phyloP scores from a whole-genome alignment of 352 stramenopile species.

The Hyaloperonospora arabidopsidis region DNA sequence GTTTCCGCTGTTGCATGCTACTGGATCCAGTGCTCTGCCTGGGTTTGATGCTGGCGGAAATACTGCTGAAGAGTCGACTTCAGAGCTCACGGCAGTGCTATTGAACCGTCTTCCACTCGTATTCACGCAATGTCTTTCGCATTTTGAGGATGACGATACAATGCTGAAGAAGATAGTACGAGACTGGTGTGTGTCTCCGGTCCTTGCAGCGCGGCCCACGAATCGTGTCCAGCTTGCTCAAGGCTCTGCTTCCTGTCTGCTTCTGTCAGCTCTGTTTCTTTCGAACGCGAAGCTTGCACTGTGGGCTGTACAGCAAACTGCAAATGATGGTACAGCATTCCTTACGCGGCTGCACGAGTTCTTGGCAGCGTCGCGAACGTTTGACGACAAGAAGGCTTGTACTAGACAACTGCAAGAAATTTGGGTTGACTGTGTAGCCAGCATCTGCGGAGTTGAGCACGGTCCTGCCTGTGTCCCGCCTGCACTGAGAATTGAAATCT shows the following conservation, averaged over 20 bases:
- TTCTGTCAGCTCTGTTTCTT: slow-evolving; percentile 72
- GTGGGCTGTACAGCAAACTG: slow-evolving; percentile 59
- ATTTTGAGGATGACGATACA: slow-evolving; percentile 58
- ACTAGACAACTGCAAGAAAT: slow-evolving; percentile 64
- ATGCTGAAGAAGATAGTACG: slow-evolving; percentile 58
- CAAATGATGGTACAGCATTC: slow-evolving; percentile 52
- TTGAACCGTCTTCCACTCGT: slow-evolving; percentile 69
- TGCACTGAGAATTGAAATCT: slow-evolving; percentile 62
- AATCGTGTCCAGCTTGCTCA: slow-evolving; percentile 46
- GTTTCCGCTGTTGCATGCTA: slow-evolving; percentile 66
- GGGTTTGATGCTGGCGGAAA: slow-evolving; percentile 8
- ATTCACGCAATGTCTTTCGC: slow-evolving; percentile 79
- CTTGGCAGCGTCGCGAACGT: slow-evolving; percentile 44
- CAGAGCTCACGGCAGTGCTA: slow-evolving; percentile 36
- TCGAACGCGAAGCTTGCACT: slow-evolving; percentile 78
- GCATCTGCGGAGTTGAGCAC: slow-evolving; percentile 68
- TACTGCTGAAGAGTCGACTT: slow-evolving; percentile 6
- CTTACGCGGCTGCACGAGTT: slow-evolving; percentile 49
- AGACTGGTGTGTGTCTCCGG: slow-evolving; percentile 61
- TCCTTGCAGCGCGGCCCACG: slow-evolving; percentile 34
- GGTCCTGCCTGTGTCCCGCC: slow-evolving; percentile 57
- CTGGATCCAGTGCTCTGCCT: slow-evolving; percentile 41
- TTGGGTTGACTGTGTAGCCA: slow-evolving; percentile 76
- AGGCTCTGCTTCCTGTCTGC: slow-evolving; percentile 52
- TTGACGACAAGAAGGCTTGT: slow-evolving; percentile 31